Evolutionary conservation across 2,329 filamentous ascomycete genomes (phyloP).

Genomic region (Penicillium olsonii): DNA sequence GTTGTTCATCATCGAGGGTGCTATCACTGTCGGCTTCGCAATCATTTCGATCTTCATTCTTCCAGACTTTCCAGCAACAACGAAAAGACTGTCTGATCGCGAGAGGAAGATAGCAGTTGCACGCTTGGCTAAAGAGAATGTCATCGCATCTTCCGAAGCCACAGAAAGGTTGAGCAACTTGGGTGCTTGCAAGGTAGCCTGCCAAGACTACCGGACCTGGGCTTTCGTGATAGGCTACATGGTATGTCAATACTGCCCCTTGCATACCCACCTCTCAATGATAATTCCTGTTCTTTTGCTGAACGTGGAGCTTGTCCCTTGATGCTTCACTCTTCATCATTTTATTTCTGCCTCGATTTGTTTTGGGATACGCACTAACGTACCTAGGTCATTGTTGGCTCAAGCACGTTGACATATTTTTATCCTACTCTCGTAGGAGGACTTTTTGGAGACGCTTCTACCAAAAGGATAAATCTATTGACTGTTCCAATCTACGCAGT

Average conservation of each 20-base stretch:
- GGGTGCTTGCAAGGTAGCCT: slow-evolving; percentile 19
- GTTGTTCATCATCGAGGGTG: slow-evolving; percentile 52
- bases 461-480: slow-evolving; percentile 26
- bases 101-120: slow-evolving; percentile 26
- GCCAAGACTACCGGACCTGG: slow-evolving; percentile 41
- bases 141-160: slow-evolving; percentile 18
- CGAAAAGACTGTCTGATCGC: slow-evolving; percentile 40
- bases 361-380: no score
- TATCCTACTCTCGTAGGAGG: slow-evolving; percentile 32
- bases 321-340: no score
- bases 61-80: slow-evolving; percentile 53
- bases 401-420: slow-evolving; percentile 34
- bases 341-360: no score
- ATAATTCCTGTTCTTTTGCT: no score
- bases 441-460: slow-evolving; percentile 28
- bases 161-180: slow-evolving; percentile 15
- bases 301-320: no score
- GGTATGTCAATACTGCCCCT: slow-evolving; percentile 20
- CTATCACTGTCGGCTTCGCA: slow-evolving; percentile 49
- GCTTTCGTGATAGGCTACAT: slow-evolving; percentile 46
- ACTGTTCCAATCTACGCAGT: slow-evolving; percentile 55
- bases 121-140: slow-evolving; percentile 22
- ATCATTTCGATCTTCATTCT: slow-evolving; percentile 49
- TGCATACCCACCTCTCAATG: no score
- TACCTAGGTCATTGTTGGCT: slow-evolving; percentile 42